Evolutionary conservation across 2,329 filamentous ascomycete genomes (phyloP).

Genomic region (Trichoderma aggressivum): DNA sequence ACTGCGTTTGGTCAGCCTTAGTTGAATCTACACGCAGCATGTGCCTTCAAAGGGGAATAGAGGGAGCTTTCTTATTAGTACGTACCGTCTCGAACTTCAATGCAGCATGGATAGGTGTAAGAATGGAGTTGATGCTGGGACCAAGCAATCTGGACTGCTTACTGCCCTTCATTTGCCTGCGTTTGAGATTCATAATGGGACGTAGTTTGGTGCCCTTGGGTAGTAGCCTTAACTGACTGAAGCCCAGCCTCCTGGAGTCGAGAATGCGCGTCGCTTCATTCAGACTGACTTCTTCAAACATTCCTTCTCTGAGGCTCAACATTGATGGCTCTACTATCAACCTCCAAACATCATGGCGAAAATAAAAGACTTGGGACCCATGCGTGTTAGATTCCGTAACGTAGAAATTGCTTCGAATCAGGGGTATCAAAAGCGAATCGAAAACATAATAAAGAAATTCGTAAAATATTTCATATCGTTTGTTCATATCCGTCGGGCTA

Average conservation of each 20-base stretch:
- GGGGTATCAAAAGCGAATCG: conserved; percentile 84
- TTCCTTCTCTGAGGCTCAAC: conserved; percentile 59
- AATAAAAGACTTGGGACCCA: conserved; percentile 83
- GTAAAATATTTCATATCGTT: conserved; percentile 73
- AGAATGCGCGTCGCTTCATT: conserved; percentile 57
- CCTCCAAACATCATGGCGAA: conserved; percentile 90
- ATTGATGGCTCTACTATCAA: conserved; percentile 71
- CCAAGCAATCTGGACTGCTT: conserved; percentile 57
- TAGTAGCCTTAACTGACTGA: conserved; percentile 74
- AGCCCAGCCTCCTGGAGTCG: conserved; percentile 63
- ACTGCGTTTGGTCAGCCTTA: conserved; percentile 23
- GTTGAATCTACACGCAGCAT: neutral
- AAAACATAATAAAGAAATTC: conserved; percentile 93
- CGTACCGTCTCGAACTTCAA: conserved; percentile 74
- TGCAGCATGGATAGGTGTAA: conserved; percentile 71
- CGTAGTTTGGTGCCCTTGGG: conserved; percentile 76
- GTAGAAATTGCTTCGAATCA: conserved; percentile 86
- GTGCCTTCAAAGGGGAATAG: neutral
- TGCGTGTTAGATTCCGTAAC: conserved; percentile 85
- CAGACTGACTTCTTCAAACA: conserved; percentile 74
- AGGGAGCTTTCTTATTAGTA: neutral
- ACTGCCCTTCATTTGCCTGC: conserved; percentile 49
- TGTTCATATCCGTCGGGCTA: conserved; percentile 67
- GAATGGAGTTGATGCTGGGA: conserved; percentile 45
- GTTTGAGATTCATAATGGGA: conserved; percentile 82